Percentiles rank a stretch among this genome's conserved stretches.
These are phyloP conservation scores for Pyrenophora graminea DNA, from an alignment of 2,329 filamentous ascomycete genomes.

Conservation along the genomic window DNA sequence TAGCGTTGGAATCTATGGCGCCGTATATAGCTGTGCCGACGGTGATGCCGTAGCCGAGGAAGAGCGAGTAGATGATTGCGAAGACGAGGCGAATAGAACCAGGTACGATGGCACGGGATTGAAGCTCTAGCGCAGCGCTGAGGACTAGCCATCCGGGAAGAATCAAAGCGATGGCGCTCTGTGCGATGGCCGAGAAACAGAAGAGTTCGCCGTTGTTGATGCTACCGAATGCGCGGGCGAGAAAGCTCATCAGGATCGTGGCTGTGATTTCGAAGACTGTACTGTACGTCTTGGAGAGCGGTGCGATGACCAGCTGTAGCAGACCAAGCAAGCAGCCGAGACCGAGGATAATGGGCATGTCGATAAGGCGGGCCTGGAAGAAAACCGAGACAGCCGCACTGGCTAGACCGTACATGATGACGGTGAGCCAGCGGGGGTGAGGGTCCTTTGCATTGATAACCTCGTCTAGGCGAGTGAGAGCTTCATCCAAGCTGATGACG, in stretches of 20 bases:
- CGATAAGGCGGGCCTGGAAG: conserved; percentile 74
- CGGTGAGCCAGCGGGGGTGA: conserved; percentile 53
- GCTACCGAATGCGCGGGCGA: conserved; percentile 54
- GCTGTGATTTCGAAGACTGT: conserved; percentile 56
- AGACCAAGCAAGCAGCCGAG: conserved; percentile 73
- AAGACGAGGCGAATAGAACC: conserved; percentile 56
- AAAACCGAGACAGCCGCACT: conserved; percentile 77
- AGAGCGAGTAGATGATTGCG: conserved; percentile 57
- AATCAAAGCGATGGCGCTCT: conserved; percentile 56
- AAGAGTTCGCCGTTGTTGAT: conserved; percentile 49
- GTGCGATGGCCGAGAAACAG: conserved; percentile 56
- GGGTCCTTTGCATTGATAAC: conserved; percentile 64
- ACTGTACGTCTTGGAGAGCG: conserved; percentile 70
- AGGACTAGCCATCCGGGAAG: conserved; percentile 55
- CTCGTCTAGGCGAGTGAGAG: conserved; percentile 63
- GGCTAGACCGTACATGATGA: conserved; percentile 74
- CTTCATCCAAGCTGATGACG: conserved; percentile 70
- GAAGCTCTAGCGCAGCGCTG: conserved; percentile 53
- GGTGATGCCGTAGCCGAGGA: conserved; percentile 56
- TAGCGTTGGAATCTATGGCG: conserved; percentile 51
- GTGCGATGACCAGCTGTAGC: conserved; percentile 75
- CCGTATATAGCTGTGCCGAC: conserved; percentile 55
- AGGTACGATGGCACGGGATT: conserved; percentile 53
- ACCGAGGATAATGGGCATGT: conserved; percentile 76
- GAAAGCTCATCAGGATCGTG: conserved; percentile 53